phyloP scores from a whole-genome alignment of 768 basidiomycete species.

The Phylloporus sp. region DNA sequence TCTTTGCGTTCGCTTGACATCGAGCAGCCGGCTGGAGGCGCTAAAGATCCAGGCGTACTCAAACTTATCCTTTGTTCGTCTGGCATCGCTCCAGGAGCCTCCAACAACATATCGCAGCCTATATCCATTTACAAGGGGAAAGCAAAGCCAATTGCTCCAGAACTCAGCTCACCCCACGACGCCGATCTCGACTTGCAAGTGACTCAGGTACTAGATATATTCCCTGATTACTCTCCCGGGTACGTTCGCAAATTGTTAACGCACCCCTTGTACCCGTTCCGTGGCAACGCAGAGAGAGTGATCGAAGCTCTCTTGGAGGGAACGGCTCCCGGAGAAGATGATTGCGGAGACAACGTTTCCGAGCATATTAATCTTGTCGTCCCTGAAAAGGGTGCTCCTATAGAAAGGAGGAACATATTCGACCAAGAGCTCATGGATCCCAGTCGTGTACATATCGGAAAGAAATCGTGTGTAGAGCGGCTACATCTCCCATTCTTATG shows the following conservation, averaged over 20 bases:
- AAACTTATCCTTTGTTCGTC: slow-evolving; percentile 61
- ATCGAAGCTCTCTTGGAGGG: slow-evolving; percentile 74
- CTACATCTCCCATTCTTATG: background rate
- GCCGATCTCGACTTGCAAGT: slow-evolving; percentile 52
- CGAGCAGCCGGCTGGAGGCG: slow-evolving; percentile 5
- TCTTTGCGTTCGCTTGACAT: slow-evolving; percentile 40
- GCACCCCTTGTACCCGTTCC: slow-evolving; percentile 43
- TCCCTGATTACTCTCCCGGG: slow-evolving; percentile 53
- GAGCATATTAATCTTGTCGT: background rate
- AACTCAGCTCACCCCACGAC: slow-evolving; percentile 23
- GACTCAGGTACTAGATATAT: slow-evolving; percentile 68
- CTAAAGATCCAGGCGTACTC: slow-evolving; percentile 50
- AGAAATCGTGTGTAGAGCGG: slow-evolving; percentile 44
- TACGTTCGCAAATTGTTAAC: slow-evolving; percentile 58
- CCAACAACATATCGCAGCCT: slow-evolving; percentile 16
- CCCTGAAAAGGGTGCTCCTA: slow-evolving; percentile 15
- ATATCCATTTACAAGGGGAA: slow-evolving; percentile 36
- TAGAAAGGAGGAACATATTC: slow-evolving; percentile 66
- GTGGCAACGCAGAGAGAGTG: slow-evolving; percentile 55
- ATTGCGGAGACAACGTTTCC: slow-evolving; percentile 15
- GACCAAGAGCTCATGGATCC: slow-evolving; percentile 69
- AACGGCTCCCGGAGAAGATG: slow-evolving; percentile 45
- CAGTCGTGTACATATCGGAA: slow-evolving; percentile 54
- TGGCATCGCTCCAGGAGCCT: slow-evolving; percentile 35
- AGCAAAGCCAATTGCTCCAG: slow-evolving; percentile 29